Evolutionary conservation across 352 stramenopile species (phyloP), one percentile per base, ranked within the genome.

Genomic region (Phytophthora citrophthora): DNA sequence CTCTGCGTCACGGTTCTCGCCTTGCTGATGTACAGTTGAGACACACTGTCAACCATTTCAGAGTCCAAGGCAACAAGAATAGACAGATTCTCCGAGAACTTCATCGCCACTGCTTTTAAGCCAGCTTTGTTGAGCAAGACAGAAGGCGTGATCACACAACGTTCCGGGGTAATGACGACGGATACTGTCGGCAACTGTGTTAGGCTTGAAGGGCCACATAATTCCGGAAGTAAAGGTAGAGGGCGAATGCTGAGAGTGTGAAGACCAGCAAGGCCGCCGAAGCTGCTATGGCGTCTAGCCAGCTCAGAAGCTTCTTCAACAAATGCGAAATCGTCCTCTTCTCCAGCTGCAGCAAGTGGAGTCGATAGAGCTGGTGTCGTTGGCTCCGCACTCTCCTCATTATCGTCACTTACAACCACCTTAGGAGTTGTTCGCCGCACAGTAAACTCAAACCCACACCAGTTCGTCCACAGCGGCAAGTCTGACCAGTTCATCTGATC

Each of bases 71-170:
- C 77, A 18, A 94, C 81, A 13, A 94, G 55, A 58, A 91, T 77
- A 5, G 86, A 94, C 44, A 96, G 40, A 27, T 90, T 93, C 38
- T 95, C 88, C 0, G 86, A 93, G 52, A 91, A 96, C 53, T 95
- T 92, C 18, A 89, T 80, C 4, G 83, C 76, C 15, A 93, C 41
- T 0, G 52, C 77, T 65, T 90, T 91, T 34, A 96, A 72, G 0
- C 74, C 79, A 5, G 70, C 49, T 48, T 90, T 86, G 58, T 94
- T 90, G 4, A 93, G 66, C 10, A 68, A 67, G 4, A 90, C 68
- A 16, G 86, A 90, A 3, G 77, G 73, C 1, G 79, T 86, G n/a
- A 94, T 49, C 1, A 76, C 54, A 47, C 86, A 94, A 8, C 60
- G 75, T 15, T 85, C 70, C 9, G 69, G 48, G 7, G 63, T 68